phyloP scores from a whole-genome alignment of 176 grass and related monocot species.

The Ensete glaucum region DNA sequence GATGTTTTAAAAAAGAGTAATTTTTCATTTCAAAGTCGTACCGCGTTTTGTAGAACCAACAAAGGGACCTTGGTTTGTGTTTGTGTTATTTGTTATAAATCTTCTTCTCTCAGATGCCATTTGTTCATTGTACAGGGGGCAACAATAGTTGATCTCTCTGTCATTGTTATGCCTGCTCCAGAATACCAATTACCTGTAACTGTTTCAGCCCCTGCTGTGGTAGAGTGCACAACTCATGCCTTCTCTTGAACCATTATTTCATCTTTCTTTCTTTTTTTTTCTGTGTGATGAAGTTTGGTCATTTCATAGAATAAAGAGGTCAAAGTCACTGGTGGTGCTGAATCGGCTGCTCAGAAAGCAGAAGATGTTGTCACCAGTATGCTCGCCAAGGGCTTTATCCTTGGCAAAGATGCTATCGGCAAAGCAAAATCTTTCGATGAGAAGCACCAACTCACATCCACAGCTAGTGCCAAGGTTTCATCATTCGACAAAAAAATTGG shows the following conservation, averaged over 20 bases:
- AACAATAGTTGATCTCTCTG: slow-evolving; percentile 85
- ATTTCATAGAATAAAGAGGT: slow-evolving; percentile 7
- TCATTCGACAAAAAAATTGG: slow-evolving; percentile 80
- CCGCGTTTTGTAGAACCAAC: too few species aligned
- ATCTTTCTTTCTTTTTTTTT: too few species aligned
- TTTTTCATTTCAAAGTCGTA: too few species aligned
- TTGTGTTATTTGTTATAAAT: too few species aligned
- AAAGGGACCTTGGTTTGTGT: too few species aligned
- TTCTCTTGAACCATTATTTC: too few species aligned
- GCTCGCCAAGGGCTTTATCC: slow-evolving; percentile 78
- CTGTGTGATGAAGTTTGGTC: too few species aligned
- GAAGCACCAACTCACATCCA: slow-evolving; percentile 25
- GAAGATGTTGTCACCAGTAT: slow-evolving; percentile 82
- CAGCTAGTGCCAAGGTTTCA: slow-evolving; percentile 56
- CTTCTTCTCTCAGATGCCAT: too few species aligned
- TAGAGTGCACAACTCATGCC: not conserved
- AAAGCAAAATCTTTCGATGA: slow-evolving; percentile 8
- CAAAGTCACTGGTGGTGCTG: slow-evolving; percentile 14
- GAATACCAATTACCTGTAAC: slow-evolving; percentile 55
- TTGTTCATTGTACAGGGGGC: slow-evolving; percentile 36
- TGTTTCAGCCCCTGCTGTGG: slow-evolving; percentile 41
- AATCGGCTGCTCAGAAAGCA: slow-evolving; percentile 53
- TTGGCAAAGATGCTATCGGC: slow-evolving; percentile 60
- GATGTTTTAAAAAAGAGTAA: too few species aligned
- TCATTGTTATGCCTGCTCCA: slow-evolving; percentile 63